Evolutionary conservation across 768 basidiomycete genomes (phyloP).

Genomic region (Auricularia sp.): DNA sequence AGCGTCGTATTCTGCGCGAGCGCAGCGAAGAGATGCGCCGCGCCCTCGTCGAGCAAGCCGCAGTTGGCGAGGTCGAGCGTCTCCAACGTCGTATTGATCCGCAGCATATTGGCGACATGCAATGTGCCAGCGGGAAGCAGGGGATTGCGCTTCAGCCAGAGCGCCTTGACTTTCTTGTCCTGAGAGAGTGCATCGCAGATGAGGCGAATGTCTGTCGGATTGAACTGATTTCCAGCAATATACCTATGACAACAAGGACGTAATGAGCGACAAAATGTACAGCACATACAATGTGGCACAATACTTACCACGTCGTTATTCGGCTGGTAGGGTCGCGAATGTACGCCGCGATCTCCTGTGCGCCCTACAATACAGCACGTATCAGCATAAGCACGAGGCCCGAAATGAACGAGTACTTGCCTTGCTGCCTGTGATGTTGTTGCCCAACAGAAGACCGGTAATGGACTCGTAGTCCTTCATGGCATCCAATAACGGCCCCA

Average conservation of each 20-base stretch:
- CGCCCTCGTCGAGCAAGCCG: slow-evolving; percentile 9
- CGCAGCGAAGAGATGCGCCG: slow-evolving; percentile 7
- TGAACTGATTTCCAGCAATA: slow-evolving; percentile 10
- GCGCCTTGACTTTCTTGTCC: slow-evolving; percentile 8
- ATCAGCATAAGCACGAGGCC: neutral
- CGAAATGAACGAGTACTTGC: neutral
- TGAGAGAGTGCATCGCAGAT: slow-evolving; percentile 6
- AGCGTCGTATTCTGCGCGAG: slow-evolving; percentile 6
- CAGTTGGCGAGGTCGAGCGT: slow-evolving; percentile 12
- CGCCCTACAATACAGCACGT: neutral
- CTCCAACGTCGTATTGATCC: slow-evolving; percentile 6
- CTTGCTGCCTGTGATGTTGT: slow-evolving; percentile 5
- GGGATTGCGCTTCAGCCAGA: slow-evolving; percentile 12
- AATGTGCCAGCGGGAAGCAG: slow-evolving; percentile 8
- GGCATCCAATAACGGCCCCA: slow-evolving; percentile 10
- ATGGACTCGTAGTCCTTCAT: slow-evolving; percentile 8
- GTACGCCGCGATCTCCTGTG: slow-evolving; percentile 9
- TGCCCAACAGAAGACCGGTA: slow-evolving; percentile 8
- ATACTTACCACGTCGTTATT: slow-evolving; percentile 7
- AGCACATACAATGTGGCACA: no score
- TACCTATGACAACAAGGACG: neutral
- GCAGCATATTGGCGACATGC: slow-evolving; percentile 5
- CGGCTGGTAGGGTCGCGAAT: slow-evolving; percentile 5
- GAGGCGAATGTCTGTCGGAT: slow-evolving; percentile 2
- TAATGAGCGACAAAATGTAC: no score